phyloP scores from a whole-genome alignment of 306 rosid genomes.

The Medicago ruthenica region DNA sequence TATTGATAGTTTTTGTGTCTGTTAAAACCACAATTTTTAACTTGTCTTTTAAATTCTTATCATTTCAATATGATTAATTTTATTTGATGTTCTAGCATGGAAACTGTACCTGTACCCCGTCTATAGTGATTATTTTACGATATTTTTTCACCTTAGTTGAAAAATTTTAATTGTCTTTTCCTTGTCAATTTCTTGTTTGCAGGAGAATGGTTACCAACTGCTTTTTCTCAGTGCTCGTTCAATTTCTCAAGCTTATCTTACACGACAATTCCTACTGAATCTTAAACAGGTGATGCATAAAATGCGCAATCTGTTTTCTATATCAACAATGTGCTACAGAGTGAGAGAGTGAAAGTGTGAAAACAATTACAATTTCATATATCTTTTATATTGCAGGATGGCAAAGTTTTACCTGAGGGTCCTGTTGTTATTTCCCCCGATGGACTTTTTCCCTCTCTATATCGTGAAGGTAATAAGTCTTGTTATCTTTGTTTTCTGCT shows the following conservation, averaged over 20 bases:
- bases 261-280: constrained; percentile 86
- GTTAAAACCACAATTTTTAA: constrained; percentile 30
- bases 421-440: constrained; percentile 98
- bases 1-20: constrained; percentile 39
- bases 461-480: constrained; percentile 80
- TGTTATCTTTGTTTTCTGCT: constrained; percentile 24
- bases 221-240: constrained; percentile 99
- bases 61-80: constrained; percentile 3
- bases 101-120: constrained; percentile 11
- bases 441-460: constrained; percentile 94
- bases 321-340: constrained; percentile 34
- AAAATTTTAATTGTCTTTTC: constrained; percentile 5
- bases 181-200: constrained; percentile 44
- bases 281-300: constrained; percentile 80
- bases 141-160: constrained; percentile 15
- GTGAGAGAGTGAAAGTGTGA: not conserved
- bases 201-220: constrained; percentile 96
- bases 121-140: not conserved
- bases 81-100: not conserved
- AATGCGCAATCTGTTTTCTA: constrained; percentile 29
- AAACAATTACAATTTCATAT: constrained; percentile 29
- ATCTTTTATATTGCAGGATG: constrained; percentile 65
- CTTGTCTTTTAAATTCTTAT: constrained; percentile 12
- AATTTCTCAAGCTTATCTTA: constrained; percentile 87
- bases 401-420: constrained; percentile 90